Conservation (phyloP, 2,329 filamentous ascomycete species). For the Fonsecaea pedrosoi region DNA sequence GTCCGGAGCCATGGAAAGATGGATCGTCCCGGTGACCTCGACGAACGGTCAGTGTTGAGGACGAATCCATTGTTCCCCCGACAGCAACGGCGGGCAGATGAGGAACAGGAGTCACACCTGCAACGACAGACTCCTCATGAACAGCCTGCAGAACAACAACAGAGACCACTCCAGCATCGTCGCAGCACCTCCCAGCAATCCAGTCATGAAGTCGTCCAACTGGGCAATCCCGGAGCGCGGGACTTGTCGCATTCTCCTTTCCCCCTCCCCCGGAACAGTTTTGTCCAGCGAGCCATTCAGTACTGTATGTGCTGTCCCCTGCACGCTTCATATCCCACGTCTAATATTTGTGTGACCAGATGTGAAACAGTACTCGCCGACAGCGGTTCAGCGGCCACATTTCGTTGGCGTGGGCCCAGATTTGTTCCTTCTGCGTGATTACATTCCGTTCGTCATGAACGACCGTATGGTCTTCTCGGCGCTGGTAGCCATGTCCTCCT, state of each 20-base stretch:
- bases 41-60: not conserved
- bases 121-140: not conserved
- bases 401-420: constrained; percentile 26
- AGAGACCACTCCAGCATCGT: constrained; percentile 4
- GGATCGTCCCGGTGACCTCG: constrained; percentile 6
- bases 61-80: constrained; percentile 4
- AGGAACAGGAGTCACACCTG: constrained; percentile 4
- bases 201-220: not conserved
- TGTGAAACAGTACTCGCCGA: constrained; percentile 26
- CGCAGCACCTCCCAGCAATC: constrained; percentile 10
- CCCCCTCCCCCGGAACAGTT: constrained; percentile 12
- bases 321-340: not conserved
- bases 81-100: constrained; percentile 6
- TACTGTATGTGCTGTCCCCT: constrained; percentile 14
- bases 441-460: constrained; percentile 31
- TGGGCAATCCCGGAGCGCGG: not conserved
- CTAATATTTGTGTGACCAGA: constrained; percentile 14
- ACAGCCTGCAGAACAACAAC: constrained; percentile 9
- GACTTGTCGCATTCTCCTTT: constrained; percentile 8
- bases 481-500: constrained; percentile 23
- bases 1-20: constrained; percentile 2
- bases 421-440: constrained; percentile 20
- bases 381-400: constrained; percentile 24
- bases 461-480: constrained; percentile 29
- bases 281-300: constrained; percentile 22